These are phyloP conservation scores for Leptographium lundbergii DNA, from an alignment of 2,329 filamentous ascomycete species.

Conservation along the genomic window DNA sequence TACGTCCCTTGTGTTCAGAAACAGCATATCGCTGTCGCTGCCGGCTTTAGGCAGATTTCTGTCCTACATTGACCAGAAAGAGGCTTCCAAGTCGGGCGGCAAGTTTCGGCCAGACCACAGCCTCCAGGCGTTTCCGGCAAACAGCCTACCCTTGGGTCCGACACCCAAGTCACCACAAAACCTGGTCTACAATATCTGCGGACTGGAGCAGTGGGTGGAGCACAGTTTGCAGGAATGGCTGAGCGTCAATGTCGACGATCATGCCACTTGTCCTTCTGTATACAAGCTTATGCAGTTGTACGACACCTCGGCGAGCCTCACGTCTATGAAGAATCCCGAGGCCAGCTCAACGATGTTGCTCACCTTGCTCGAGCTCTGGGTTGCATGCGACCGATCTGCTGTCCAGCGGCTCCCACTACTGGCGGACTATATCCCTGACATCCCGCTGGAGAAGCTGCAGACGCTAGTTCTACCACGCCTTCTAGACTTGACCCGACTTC, in stretches of 20 bases:
- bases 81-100: too few relatives aligned
- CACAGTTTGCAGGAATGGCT: background rate
- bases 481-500: background rate
- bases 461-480: background rate
- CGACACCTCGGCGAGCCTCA: background rate
- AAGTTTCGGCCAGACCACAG: too few relatives aligned
- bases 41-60: too few relatives aligned
- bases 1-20: too few relatives aligned
- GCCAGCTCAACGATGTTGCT: background rate
- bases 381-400: background rate
- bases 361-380: background rate
- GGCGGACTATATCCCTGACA: background rate
- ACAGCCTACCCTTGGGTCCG: background rate
- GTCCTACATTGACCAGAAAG: too few relatives aligned
- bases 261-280: background rate
- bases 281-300: background rate
- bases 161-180: background rate
- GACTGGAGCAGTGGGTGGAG: background rate
- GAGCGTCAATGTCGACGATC: background rate
- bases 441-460: background rate
- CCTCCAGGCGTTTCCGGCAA: too few relatives aligned
- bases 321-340: background rate
- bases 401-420: background rate
- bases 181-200: background rate
- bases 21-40: too few relatives aligned